phyloP scores from a whole-genome alignment of 495 filamentous ascomycete genomes.

The Penicillium argentinense region DNA sequence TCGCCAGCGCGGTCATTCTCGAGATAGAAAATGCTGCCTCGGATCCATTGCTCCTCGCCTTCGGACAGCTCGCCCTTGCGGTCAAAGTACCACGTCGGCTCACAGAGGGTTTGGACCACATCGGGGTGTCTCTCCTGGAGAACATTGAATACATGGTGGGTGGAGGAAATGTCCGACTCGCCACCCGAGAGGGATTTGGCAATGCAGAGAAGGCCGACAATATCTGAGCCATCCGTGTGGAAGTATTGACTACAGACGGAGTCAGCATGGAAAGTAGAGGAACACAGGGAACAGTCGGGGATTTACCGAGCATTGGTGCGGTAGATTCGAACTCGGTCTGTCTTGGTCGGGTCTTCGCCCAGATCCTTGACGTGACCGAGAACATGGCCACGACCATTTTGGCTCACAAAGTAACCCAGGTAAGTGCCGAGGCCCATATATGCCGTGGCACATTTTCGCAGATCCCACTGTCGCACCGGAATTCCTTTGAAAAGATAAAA shows the following conservation, averaged over 20 bases:
- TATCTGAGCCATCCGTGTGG: constrained; percentile 74
- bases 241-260: constrained; percentile 59
- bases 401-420: constrained; percentile 80
- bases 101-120: constrained; percentile 64
- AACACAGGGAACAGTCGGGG: no score
- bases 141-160: constrained; percentile 75
- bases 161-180: constrained; percentile 75
- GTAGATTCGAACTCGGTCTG: constrained; percentile 84
- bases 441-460: constrained; percentile 75
- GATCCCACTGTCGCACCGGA: constrained; percentile 74
- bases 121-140: constrained; percentile 72
- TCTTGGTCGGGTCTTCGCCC: constrained; percentile 76
- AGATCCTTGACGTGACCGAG: constrained; percentile 90
- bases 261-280: not conserved
- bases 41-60: constrained; percentile 70
- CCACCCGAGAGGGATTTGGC: constrained; percentile 72
- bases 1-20: constrained; percentile 45
- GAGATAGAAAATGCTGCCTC: constrained; percentile 69
- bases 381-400: constrained; percentile 86
- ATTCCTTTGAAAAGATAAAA: constrained; percentile 89
- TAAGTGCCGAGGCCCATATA: constrained; percentile 91
- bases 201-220: constrained; percentile 80
- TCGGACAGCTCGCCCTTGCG: constrained; percentile 75
- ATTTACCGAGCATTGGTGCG: constrained; percentile 77
- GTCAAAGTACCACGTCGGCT: constrained; percentile 85